phyloP scores from a whole-genome alignment of 768 basidiomycete genomes.

The Mycena maculata region DNA sequence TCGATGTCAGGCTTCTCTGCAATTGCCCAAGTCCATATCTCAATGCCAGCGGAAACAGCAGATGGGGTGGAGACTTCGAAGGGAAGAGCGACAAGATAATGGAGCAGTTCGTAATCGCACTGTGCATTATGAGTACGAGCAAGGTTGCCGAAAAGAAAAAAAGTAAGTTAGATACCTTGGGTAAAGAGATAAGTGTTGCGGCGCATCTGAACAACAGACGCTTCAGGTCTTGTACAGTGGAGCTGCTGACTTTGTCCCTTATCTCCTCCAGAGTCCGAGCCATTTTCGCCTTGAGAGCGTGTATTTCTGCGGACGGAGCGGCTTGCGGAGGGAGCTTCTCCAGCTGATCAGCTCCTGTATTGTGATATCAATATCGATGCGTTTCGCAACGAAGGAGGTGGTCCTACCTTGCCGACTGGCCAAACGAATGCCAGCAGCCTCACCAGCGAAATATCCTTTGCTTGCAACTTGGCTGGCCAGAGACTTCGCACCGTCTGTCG shows the following conservation, averaged over 20 bases:
- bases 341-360: conserved; percentile 65
- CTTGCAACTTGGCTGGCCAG: conserved; percentile 89
- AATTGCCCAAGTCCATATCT: conserved; percentile 97
- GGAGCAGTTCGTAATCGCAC: conserved; percentile 88
- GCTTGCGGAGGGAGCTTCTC: conserved; percentile 70
- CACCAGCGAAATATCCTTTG: conserved; percentile 91
- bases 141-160: background rate
- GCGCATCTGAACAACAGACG: conserved; percentile 89
- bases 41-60: conserved; percentile 87
- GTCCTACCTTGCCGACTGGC: conserved; percentile 71
- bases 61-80: conserved; percentile 91
- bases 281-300: conserved; percentile 76
- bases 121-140: conserved; percentile 42
- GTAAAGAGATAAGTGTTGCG: conserved; percentile 77
- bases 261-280: conserved; percentile 74
- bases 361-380: conserved; percentile 8
- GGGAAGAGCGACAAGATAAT: conserved; percentile 88
- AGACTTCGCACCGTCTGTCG: conserved; percentile 83
- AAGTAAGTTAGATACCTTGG: conserved; percentile 64
- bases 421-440: conserved; percentile 83
- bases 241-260: conserved; percentile 73
- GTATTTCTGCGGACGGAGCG: conserved; percentile 71
- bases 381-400: background rate
- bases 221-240: conserved; percentile 86
- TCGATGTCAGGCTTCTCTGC: conserved; percentile 86